A percentile compares a stretch with the other conserved stretches of the same genome.
Conservation (phyloP, 1,284 basidiomycete genomes). For the Sparassis latifolia region DNA sequence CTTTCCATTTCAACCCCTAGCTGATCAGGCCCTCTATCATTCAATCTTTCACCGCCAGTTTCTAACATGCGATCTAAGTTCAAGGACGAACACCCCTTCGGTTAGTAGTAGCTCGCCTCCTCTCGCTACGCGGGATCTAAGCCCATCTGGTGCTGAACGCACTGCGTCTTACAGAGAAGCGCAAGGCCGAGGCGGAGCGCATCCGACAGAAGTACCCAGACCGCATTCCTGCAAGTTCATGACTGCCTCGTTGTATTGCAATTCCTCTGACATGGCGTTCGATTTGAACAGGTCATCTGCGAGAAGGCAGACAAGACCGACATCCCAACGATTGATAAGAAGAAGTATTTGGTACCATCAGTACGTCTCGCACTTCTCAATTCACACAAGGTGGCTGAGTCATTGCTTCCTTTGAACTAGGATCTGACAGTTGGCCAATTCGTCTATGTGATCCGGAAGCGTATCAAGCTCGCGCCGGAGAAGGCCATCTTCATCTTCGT, state of each 20-base stretch:
- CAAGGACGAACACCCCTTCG: conserved; percentile 99
- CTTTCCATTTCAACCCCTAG: conserved; percentile 6
- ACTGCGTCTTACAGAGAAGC: conserved; percentile 69
- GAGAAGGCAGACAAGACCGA: conserved; percentile 99
- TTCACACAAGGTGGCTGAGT: conserved; percentile 2
- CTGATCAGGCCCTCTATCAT: not conserved
- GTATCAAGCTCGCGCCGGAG: conserved; percentile 99
- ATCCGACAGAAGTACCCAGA: conserved; percentile 99
- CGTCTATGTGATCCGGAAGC: conserved; percentile 99
- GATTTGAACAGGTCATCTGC: conserved; percentile 81
- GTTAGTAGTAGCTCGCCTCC: conserved; percentile 47
- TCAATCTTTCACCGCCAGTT: not conserved
- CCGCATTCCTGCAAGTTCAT: conserved; percentile 83
- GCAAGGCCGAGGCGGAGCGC: conserved; percentile 95
- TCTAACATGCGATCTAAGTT: conserved; percentile 92
- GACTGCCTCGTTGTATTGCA: not conserved
- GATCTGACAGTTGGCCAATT: conserved; percentile 99
- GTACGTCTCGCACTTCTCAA: conserved; percentile 38
- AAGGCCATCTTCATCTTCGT: conserved; percentile 99
- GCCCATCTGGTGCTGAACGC: conserved; percentile 15
- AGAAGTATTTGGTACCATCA: conserved; percentile 99
- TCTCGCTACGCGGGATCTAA: conserved; percentile 16
- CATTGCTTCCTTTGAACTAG: conserved; percentile 32
- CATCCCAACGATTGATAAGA: conserved; percentile 99
- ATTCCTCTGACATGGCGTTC: not conserved